phyloP scores from a whole-genome alignment of 176 grass and related monocot species.

The Paspalum notatum region DNA sequence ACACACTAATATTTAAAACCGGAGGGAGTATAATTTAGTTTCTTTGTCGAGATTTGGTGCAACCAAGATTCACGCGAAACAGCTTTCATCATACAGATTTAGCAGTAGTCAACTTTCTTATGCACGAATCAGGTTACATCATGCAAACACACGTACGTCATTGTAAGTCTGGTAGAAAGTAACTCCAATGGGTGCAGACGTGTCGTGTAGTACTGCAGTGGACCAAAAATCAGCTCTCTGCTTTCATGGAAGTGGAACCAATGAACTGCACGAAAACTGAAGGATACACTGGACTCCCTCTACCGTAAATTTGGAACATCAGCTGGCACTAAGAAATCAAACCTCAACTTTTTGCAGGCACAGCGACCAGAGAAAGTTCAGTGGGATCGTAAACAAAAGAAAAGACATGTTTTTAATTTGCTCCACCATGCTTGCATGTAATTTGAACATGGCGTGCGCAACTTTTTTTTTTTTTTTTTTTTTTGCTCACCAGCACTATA shows the following conservation, averaged over 20 bases:
- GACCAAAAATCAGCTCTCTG: slow-evolving; percentile 29
- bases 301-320: not conserved
- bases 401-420: not conserved
- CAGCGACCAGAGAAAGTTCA: not conserved
- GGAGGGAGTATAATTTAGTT: not conserved
- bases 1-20: too few species aligned
- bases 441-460: not conserved
- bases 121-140: not conserved
- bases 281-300: slow-evolving; percentile 1
- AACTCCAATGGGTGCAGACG: not conserved
- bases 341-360: not conserved
- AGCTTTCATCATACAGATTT: not conserved
- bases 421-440: slow-evolving; percentile 1
- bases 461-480: too few species aligned
- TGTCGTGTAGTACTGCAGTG: slow-evolving; percentile 4
- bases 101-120: not conserved
- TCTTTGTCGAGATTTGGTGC: not conserved
- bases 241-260: slow-evolving; percentile 38
- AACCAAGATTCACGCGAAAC: not conserved
- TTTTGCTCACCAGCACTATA: not conserved
- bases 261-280: not conserved
- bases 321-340: not conserved
- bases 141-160: not conserved
- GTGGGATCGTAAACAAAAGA: slow-evolving; percentile 16
- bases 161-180: not conserved